These are phyloP conservation scores for Backusella macrospora DNA, from an alignment of 192 early-diverging fungal species.

Conservation along the genomic window DNA sequence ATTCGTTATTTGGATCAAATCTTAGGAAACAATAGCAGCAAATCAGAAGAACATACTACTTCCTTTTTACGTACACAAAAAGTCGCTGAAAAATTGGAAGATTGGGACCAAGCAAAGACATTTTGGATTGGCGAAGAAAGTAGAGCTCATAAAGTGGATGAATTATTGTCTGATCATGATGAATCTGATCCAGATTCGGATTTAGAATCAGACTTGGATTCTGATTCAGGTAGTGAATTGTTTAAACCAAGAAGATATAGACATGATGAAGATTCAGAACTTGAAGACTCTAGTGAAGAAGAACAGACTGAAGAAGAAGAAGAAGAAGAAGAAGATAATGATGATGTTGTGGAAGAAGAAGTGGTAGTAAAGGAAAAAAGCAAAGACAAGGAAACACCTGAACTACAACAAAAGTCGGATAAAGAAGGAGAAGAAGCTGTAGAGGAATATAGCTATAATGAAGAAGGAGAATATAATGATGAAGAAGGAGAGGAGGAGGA, in stretches of 20 bases:
- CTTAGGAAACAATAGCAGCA: constrained; percentile 13
- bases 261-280: neutral
- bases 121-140: constrained; percentile 45
- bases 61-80: constrained; percentile 52
- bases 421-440: constrained; percentile 24
- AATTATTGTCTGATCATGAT: neutral
- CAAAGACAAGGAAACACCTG: constrained; percentile 1
- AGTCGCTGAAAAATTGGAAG: constrained; percentile 46
- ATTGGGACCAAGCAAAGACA: constrained; percentile 47
- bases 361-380: neutral
- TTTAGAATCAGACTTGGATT: constrained; percentile 1
- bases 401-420: too few species aligned
- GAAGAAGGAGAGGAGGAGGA: constrained; percentile 20
- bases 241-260: constrained; percentile 17
- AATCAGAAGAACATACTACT: constrained; percentile 4
- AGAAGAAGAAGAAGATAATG: neutral
- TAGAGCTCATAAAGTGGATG: neutral
- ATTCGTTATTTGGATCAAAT: constrained; percentile 55
- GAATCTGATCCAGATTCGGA: neutral
- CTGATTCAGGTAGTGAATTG: constrained; percentile 15
- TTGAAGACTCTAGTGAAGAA: constrained; percentile 20
- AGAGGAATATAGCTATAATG: constrained; percentile 19
- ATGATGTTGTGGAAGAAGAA: neutral
- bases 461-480: constrained; percentile 13
- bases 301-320: constrained; percentile 2